Evolutionary conservation across 495 filamentous ascomycete genomes (phyloP).

Genomic region (Hypoxylon perforatum): DNA sequence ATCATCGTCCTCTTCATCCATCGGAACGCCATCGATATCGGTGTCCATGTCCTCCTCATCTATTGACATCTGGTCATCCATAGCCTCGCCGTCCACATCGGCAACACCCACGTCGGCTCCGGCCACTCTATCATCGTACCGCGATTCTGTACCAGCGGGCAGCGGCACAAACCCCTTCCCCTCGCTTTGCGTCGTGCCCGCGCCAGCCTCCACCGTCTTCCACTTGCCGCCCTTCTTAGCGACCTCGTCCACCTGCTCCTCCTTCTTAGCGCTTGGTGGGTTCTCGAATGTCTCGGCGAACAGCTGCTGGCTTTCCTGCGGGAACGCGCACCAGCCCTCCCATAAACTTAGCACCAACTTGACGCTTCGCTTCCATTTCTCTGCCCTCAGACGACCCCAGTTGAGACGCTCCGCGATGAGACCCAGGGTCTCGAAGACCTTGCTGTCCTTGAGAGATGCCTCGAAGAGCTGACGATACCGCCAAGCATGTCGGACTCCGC

Average conservation of each 20-base stretch:
- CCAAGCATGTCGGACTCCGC: conserved; percentile 89
- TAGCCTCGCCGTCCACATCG: conserved; percentile 61
- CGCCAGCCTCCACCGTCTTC: conserved; percentile 73
- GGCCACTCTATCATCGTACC: conserved; percentile 38
- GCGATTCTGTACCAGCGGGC: conserved; percentile 12
- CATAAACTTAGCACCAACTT: conserved; percentile 78
- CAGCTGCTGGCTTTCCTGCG: conserved; percentile 75
- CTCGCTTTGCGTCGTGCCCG: conserved; percentile 49
- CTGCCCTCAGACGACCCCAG: conserved; percentile 86
- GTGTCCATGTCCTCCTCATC: conserved; percentile 55
- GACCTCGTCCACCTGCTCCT: conserved; percentile 59
- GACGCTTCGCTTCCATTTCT: conserved; percentile 91
- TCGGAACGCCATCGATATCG: conserved; percentile 62
- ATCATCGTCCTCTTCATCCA: conserved; percentile 57
- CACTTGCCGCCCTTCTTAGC: conserved; percentile 72
- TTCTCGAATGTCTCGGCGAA: conserved; percentile 80
- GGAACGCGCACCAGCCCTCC: conserved; percentile 92
- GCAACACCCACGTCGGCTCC: conserved; percentile 36
- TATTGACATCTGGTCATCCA: conserved; percentile 62
- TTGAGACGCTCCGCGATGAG: conserved; percentile 76
- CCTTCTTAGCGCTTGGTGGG: conserved; percentile 69
- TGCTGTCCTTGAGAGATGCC: conserved; percentile 70
- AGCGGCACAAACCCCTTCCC: conserved; percentile 50
- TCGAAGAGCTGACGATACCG: conserved; percentile 91
- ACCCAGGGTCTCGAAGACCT: conserved; percentile 85